These are phyloP conservation scores for Raffaelea arxii DNA, from an alignment of 2,329 filamentous ascomycete species.

Conservation along the genomic window DNA sequence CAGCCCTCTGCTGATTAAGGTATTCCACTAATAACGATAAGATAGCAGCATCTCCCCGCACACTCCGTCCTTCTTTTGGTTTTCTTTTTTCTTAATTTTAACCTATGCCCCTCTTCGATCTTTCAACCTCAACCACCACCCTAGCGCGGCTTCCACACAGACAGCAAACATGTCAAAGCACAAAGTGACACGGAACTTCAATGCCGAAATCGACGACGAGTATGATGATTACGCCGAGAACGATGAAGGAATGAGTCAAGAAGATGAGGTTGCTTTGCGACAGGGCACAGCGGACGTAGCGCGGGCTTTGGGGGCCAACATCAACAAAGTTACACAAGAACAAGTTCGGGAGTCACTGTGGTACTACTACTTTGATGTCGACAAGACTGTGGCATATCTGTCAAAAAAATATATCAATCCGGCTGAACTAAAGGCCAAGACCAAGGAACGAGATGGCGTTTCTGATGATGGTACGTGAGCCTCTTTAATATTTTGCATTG, in stretches of 20 bases:
- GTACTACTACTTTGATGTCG: constrained; percentile 93
- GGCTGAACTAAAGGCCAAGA: constrained; percentile 26
- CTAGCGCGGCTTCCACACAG: too few relatives aligned
- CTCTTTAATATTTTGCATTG: too few relatives aligned
- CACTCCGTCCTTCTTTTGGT: too few relatives aligned
- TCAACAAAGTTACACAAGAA: constrained; percentile 42
- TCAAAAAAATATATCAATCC: constrained; percentile 50
- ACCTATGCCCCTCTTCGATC: too few relatives aligned
- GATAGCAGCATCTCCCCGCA: too few relatives aligned
- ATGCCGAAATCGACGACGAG: constrained; percentile 42
- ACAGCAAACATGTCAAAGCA: constrained; percentile 43
- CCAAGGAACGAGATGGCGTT: too few relatives aligned
- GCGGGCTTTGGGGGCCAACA: constrained; percentile 50
- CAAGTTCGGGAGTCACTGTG: constrained; percentile 87
- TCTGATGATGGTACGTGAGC: too few relatives aligned
- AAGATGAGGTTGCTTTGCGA: constrained; percentile 45
- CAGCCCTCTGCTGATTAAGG: too few relatives aligned
- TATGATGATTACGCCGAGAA: constrained; percentile 38
- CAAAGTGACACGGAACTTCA: constrained; percentile 35
- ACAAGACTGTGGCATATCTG: constrained; percentile 74
- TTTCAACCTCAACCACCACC: too few relatives aligned
- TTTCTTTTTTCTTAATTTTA: too few relatives aligned
- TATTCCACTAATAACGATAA: too few relatives aligned
- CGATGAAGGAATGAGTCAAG: constrained; percentile 34
- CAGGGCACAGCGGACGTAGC: constrained; percentile 58